A percentile compares a stretch with the other conserved stretches of the same genome.
Evolutionary conservation across 2,329 filamentous ascomycete species (phyloP).

Genomic region (Epichloe gansuensis): DNA sequence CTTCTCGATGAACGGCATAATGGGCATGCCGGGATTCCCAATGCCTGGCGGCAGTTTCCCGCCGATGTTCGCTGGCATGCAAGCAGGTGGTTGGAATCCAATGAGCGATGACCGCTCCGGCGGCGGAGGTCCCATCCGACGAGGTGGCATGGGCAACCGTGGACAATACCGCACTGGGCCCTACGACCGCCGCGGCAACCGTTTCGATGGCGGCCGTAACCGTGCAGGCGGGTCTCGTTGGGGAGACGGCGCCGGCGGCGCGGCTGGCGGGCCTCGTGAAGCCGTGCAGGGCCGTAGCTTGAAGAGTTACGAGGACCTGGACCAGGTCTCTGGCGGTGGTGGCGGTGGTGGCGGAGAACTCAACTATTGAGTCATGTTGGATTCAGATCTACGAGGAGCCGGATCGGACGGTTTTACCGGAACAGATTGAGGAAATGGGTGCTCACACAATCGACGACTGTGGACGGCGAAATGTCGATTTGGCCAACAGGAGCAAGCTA

Average conservation of each 20-base stretch:
- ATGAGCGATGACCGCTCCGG: conserved; percentile 44
- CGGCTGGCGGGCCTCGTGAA: conserved; percentile 73
- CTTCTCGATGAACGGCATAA: conserved; percentile 47
- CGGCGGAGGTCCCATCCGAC: conserved; percentile 51
- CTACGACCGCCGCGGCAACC: conserved; percentile 55
- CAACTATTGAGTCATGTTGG: conserved; percentile 52
- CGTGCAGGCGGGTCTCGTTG: conserved; percentile 44
- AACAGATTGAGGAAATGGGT: not conserved
- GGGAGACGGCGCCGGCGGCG: conserved; percentile 64
- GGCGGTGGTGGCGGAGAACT: conserved; percentile 67
- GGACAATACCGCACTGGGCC: conserved; percentile 55
- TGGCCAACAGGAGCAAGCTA: not conserved
- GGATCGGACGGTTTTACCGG: too few species aligned
- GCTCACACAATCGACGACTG: not conserved
- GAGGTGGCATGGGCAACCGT: conserved; percentile 42
- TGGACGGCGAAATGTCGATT: not conserved
- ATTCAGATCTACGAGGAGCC: not conserved
- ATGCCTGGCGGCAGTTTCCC: conserved; percentile 34
- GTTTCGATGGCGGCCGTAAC: conserved; percentile 39
- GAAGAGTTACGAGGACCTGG: conserved; percentile 95
- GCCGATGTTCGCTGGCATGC: conserved; percentile 41
- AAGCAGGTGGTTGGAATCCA: conserved; percentile 37
- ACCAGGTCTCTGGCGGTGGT: conserved; percentile 64
- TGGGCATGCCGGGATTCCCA: conserved; percentile 48
- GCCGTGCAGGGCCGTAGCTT: conserved; percentile 85